Evolutionary conservation across 2,329 filamentous ascomycete genomes (phyloP), one percentile per base, ranked within the genome.

Genomic region (Paramyrothecium sp.): DNA sequence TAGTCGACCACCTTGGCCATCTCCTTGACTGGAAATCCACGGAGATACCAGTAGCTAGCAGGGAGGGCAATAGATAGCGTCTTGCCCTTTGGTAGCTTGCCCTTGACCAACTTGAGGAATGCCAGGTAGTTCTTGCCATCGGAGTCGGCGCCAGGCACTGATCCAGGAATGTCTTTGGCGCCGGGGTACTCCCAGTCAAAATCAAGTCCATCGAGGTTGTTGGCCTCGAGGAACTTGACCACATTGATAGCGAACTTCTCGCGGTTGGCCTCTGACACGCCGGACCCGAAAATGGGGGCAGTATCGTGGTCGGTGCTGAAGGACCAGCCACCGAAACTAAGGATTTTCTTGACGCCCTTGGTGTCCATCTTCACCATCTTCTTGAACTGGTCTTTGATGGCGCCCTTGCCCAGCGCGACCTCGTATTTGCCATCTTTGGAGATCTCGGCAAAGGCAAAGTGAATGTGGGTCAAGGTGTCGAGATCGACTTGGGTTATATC

Each of bases 251-350:
- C 59, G 47, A 77, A 64, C 7, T 16, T 66, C 11, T 60, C 48
- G 1, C 71, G 65, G 53, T 79, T 76, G 0, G 56, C 69, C 1
- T 63, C 46, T 48, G 7, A 56, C 4, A 71, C 65, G n/a, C 59
- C 72, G 2, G 73, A 52, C 0, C 76, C 68, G 56, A 79, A 71
- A 33, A 77, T 74, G 22, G 26, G 17, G 57, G 70, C 76, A 1
- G 73, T 77, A n/a, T 38, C 59, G 0, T 66, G 58, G 13, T 70
- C 64, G 0, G 75, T 78, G 0, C 72, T 76, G 56, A 75, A 78
- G 1, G 62, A 65, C 78, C 78, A 81, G 13, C 78, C 78, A 13
- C 78, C 78, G 60, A 81, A 73, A 0, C 74, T 71, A 2, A 80
- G 7, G 41, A 80, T 73, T n/a, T 63, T 66, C 56, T 75, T 74